Evolutionary conservation across 106 monocot genomes (phyloP), one percentile per base, ranked within the genome.

Genomic region (Dioscorea dumetorum): DNA sequence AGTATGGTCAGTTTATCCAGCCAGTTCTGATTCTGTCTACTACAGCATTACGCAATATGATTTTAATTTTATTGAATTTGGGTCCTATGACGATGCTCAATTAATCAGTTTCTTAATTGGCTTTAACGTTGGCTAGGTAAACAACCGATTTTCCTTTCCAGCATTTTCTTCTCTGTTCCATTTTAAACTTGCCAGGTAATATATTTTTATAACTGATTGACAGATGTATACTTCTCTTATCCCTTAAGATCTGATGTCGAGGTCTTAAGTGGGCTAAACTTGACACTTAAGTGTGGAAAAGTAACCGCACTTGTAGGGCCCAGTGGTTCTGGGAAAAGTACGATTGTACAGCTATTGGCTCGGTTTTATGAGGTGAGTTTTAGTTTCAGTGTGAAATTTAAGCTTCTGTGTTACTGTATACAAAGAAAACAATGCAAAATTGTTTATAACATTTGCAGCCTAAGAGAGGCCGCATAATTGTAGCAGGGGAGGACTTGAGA

Each of bases 261-360:
- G 62, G 74, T 99, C 58, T 81, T 99, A 70, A 87, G 83, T 79
- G 89, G 89, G 13, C 68, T 99, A 17, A 92, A 77, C 71, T 69
- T 99, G 60, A 88, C 69, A 70, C 63, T 99, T n/a, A 76, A 86
- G 67, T 81, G 87, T 81, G 97, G 92, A 68, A 76, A 82, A 75
- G 58, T 99, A 74, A 99, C 92, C 33, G 97, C 97, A 72, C 81
- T 99, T 72, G 97, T 99, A 49, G 97, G 97, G 50, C 77, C 97
- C 62, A 99, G 97, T 84, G 97, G 97, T 70, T 84, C 97, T 70
- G 97, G 97, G 22, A 99, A 99, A 85, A 99, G 92, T 76, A 99
- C 97, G n/a, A 77, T 99, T 49, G 97, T 99, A 28, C 97, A 92
- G 73, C 91, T 99, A 52, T 78, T 99, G 77, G 88, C 89, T 48